phyloP scores from a whole-genome alignment of 257 asterid genomes.

The Petrea volubilis region DNA sequence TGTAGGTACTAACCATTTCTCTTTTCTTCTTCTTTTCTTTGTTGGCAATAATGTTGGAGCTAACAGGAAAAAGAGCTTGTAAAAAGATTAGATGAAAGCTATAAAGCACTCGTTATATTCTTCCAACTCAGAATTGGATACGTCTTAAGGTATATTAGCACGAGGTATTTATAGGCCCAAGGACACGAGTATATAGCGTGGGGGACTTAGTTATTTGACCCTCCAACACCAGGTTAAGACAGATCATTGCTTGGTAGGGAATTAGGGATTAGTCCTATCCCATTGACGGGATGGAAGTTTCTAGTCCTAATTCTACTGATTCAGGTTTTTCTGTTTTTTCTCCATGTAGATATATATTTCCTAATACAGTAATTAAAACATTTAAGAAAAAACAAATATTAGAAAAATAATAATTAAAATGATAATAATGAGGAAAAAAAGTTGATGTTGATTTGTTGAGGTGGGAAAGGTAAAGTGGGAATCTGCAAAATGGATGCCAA shows the following conservation, averaged over 20 bases:
- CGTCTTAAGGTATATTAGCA: constrained; percentile 19
- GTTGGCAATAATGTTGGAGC: neutral
- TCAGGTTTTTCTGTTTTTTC: neutral
- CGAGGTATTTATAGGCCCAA: constrained; percentile 58
- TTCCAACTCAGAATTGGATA: constrained; percentile 25
- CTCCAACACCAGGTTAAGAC: constrained; percentile 42
- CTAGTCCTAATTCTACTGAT: constrained; percentile 27
- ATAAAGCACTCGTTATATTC: neutral
- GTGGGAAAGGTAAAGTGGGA: constrained; percentile 42
- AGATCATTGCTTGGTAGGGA: constrained; percentile 33
- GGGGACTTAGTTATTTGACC: constrained; percentile 40
- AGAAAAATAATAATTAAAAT: neutral
- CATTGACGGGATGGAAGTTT: constrained; percentile 47
- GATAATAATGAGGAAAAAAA: constrained; percentile 17
- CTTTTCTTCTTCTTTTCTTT: neutral
- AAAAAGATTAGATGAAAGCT: neutral
- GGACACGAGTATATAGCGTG: too few species aligned
- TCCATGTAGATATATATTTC: constrained; percentile 4
- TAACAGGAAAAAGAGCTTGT: neutral
- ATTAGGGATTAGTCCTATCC: constrained; percentile 54
- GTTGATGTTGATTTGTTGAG: constrained; percentile 53
- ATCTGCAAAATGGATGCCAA: constrained; percentile 48
- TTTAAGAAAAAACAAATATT: too few species aligned
- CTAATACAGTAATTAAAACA: too few species aligned
- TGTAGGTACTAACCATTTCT: constrained; percentile 55